Evolutionary conservation across 148 eudicot species (phyloP), one percentile per base, ranked within the genome.

Genomic region (Chenopodium berlandieri): DNA sequence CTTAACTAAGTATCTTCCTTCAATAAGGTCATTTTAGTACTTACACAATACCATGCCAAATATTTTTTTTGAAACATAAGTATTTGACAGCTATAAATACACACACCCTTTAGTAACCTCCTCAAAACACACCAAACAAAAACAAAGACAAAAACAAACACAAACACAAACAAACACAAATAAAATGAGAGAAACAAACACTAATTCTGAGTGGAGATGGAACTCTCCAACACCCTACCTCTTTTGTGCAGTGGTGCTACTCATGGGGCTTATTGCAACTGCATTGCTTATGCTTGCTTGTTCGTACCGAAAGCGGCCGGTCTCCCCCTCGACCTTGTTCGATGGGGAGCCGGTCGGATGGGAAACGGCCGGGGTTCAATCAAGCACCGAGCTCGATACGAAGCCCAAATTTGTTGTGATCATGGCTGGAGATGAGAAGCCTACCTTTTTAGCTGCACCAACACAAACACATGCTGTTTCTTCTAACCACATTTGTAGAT

Each of bases 371-470:
- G 46, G 52, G 34, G 74, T 40, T 71, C 75, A 64, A 34, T 60
- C 79, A 27, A 60, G 16, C 34, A 22, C 44, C 37, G 70, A 52
- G 58, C 65, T 75, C 13, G 90, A 89, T 47, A 80, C 75, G 66
- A 89, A 83, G 81, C 90, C 92, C 0, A 87, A 80, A 82, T 83
- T 90, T 25, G 91, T 89, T 0, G 95, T 92, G 9, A 85, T 92
- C 71, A 89, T 92, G 95, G 95, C 95, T 17, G 95, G 95, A 47
- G 91, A 92, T 64, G 82, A 86, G 27, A 86, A 71, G 31, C 93
- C 94, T 3, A 89, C 89, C 2, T 88, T 82, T 79, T 76, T 91
- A 40, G 97, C 94, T 1, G 86, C 80, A 79, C 91, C 93, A 27
- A 23, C 63, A 7, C 54, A 50, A 12, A 23, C 44, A 2, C 31